Evolutionary conservation across 2,329 filamentous ascomycete species (phyloP), one percentile per base, ranked within the genome.

Genomic region (Thielaviopsis musarum): DNA sequence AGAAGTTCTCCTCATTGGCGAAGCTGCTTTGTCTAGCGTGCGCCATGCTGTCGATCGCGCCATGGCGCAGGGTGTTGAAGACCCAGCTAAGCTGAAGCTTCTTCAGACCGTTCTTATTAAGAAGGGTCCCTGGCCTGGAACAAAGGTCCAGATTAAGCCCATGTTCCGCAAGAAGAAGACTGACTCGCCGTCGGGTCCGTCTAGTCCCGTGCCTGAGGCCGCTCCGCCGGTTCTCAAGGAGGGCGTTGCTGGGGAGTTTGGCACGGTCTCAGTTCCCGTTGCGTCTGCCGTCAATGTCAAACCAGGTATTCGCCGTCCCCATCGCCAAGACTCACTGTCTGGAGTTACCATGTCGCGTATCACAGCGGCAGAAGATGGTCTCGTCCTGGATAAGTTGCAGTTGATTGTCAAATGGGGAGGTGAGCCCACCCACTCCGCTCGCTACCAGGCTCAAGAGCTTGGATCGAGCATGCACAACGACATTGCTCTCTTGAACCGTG

Each of bases 381-480:
- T 97, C 55, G 86, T 95, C 1, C 78, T 98, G 1, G 94, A 98
- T 70, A 98, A 98, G 71, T 75, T 98, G 38, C 93, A 98, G 70
- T 80, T 98, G 48, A 94, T 98, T 65, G 93, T 98, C 71, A 98
- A 98, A 69, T 98, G 93, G 94, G 93, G 93, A 65, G 93, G 93
- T 49, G 93, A 98, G 70, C 93, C 94, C 13, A 98, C 93, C 0
- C 94, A 98, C 71, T 95, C 93, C 28, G 94, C 93, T 34, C 82
- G 93, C 56, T 97, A 98, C 69, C 93, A 98, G 71, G 84, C 93
- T 0, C 90, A 95, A 66, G 94, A 98, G 68, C 81, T 98, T 10
- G 93, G 91, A 19, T 83, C 94, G 65, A 96, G 91, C 67, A 95
- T 97, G 87, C 83, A 93, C 26, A 95, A 95, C 69, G 93, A 98